These are phyloP conservation scores for Austroboletus olivaceoglutinosus DNA, from an alignment of 1,284 basidiomycete genomes.

Conservation along the genomic window DNA sequence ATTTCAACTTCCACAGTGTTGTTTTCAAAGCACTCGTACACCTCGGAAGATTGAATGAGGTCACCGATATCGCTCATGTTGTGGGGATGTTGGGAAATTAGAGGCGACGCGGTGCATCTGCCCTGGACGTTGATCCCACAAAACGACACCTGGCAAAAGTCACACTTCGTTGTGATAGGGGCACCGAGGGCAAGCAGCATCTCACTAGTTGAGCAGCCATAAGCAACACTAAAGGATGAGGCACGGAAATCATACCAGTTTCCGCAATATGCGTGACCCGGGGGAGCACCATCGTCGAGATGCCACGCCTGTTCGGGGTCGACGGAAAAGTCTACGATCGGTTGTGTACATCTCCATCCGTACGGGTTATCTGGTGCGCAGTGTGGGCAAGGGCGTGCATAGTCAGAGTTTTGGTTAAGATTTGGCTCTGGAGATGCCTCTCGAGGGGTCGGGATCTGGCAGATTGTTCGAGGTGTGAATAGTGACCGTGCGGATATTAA, in stretches of 20 bases:
- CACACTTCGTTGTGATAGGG: slow-evolving; percentile 72
- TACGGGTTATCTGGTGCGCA: slow-evolving; percentile 62
- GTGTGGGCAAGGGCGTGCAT: slow-evolving; percentile 71
- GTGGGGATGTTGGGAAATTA: slow-evolving; percentile 64
- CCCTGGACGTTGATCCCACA: slow-evolving; percentile 72
- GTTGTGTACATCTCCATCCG: slow-evolving; percentile 71
- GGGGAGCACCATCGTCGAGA: slow-evolving; percentile 67
- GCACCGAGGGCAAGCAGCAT: slow-evolving; percentile 65
- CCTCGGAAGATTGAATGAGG: slow-evolving; percentile 65
- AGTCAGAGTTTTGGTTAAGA: slow-evolving; percentile 58
- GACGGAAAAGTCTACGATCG: slow-evolving; percentile 62
- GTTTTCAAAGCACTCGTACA: slow-evolving; percentile 73
- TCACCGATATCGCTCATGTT: slow-evolving; percentile 63
- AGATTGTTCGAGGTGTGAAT: not conserved
- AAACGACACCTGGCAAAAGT: slow-evolving; percentile 73
- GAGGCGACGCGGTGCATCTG: slow-evolving; percentile 60
- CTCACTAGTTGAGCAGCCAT: slow-evolving; percentile 49
- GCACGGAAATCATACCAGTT: slow-evolving; percentile 53
- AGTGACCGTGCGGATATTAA: not conserved
- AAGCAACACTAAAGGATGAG: slow-evolving; percentile 1
- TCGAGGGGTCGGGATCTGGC: slow-evolving; percentile 67
- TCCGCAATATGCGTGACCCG: slow-evolving; percentile 72
- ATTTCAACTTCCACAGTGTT: slow-evolving; percentile 77
- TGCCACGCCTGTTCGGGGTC: slow-evolving; percentile 70
- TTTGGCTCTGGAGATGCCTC: slow-evolving; percentile 73